phyloP scores from a whole-genome alignment of 2,329 filamentous ascomycete species.

The Corinectria fuckeliana region DNA sequence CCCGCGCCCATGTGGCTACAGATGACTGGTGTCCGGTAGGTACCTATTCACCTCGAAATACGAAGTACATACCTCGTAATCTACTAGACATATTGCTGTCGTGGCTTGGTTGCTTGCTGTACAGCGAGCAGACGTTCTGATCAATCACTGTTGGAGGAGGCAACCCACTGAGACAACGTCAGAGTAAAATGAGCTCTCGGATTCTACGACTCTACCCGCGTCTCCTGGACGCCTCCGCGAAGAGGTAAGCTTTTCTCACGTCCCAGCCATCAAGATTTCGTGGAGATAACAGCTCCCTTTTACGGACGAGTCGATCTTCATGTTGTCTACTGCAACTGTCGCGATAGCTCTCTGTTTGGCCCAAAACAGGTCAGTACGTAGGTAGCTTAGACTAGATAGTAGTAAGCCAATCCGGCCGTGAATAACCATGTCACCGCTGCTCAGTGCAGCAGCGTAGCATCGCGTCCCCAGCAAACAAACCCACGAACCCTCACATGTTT shows the following conservation, averaged over 20 bases:
- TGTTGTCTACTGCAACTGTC: background rate
- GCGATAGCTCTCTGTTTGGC: background rate
- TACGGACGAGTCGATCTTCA: no score
- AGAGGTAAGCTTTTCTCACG: background rate
- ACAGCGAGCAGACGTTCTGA: background rate
- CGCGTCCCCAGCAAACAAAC: constrained; percentile 18
- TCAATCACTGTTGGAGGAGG: constrained; percentile 3
- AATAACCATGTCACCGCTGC: constrained; percentile 22
- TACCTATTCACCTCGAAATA: no score
- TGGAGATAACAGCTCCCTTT: background rate
- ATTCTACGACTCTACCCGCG: constrained; percentile 4
- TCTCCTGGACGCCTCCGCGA: background rate
- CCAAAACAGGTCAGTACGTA: constrained; percentile 7
- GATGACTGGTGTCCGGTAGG: background rate
- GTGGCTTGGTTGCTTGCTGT: background rate
- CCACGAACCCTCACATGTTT: constrained; percentile 20
- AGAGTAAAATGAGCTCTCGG: constrained; percentile 17
- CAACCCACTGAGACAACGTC: constrained; percentile 23
- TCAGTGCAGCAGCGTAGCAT: constrained; percentile 33
- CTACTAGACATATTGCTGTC: no score
- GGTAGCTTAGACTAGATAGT: no score
- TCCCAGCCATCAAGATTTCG: background rate
- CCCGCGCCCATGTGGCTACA: no score
- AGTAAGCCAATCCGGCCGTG: no score
- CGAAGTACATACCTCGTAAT: no score